These are phyloP conservation scores for Monilinia laxa DNA, from an alignment of 2,329 filamentous ascomycete genomes.

Conservation along the genomic window DNA sequence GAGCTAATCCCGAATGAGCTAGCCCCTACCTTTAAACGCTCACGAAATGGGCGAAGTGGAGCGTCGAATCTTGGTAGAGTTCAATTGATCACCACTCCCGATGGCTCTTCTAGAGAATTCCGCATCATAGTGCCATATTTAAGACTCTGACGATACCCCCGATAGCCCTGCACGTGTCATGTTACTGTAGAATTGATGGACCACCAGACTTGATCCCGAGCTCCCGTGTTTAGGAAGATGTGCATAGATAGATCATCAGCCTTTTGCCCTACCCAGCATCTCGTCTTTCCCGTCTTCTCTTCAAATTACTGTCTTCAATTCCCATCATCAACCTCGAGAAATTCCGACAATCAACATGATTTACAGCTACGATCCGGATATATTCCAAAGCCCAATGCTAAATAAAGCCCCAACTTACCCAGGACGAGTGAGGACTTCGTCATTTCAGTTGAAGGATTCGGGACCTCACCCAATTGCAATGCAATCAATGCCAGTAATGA, in stretches of 20 bases:
- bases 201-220: too few relatives aligned
- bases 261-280: too few relatives aligned
- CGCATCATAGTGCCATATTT: background rate
- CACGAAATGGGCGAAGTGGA: background rate
- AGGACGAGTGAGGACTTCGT: background rate
- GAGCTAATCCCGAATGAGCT: constrained; percentile 10
- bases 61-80: background rate
- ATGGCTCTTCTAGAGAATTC: background rate
- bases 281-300: background rate
- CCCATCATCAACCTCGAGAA: background rate
- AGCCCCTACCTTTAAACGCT: constrained; percentile 11
- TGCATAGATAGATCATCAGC: background rate
- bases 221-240: background rate
- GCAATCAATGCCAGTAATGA: background rate
- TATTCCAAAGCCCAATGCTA: too few relatives aligned
- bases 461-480: background rate
- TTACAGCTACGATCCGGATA: background rate
- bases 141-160: background rate
- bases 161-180: background rate
- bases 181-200: too few relatives aligned
- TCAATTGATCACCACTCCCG: constrained; percentile 11
- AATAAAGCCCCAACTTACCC: background rate
- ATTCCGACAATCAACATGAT: background rate
- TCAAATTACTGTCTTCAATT: background rate
- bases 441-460: constrained; percentile 5